Evolutionary conservation across 495 filamentous ascomycete species (phyloP).

Genomic region (Neurospora hispaniola): DNA sequence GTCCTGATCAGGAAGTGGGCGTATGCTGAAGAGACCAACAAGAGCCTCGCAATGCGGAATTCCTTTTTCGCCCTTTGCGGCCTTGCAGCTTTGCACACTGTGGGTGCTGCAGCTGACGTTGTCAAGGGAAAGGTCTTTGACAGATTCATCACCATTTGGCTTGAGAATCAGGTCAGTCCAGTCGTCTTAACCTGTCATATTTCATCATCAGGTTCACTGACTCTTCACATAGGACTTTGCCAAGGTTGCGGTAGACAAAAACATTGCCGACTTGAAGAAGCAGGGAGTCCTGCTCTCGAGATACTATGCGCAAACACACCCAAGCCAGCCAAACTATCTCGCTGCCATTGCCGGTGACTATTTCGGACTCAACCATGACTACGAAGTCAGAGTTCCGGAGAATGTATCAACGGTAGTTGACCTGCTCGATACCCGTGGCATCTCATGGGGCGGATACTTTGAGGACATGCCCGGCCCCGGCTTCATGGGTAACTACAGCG

Average conservation of each 20-base stretch:
- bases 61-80: neutral
- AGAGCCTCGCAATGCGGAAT: neutral
- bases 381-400: constrained; percentile 44
- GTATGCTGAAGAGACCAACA: neutral
- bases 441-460: constrained; percentile 58
- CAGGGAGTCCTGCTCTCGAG: constrained; percentile 54
- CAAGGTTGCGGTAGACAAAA: constrained; percentile 37
- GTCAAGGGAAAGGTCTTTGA: constrained; percentile 52
- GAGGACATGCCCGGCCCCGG: constrained; percentile 57
- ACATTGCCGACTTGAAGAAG: constrained; percentile 44
- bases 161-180: constrained; percentile 50
- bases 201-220: neutral
- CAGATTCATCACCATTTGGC: constrained; percentile 58
- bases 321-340: constrained; percentile 35
- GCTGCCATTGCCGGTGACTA: constrained; percentile 54
- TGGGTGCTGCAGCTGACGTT: constrained; percentile 7
- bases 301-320: constrained; percentile 51
- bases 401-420: constrained; percentile 62
- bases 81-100: neutral
- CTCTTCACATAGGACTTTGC: constrained; percentile 39
- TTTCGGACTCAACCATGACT: constrained; percentile 59
- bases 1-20: neutral
- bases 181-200: neutral
- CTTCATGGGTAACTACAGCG: constrained; percentile 49
- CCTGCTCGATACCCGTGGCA: constrained; percentile 49